A percentile compares a stretch with the other conserved stretches of the same genome.
Evolutionary conservation across 768 basidiomycete genomes (phyloP).

Genomic region (Trametes gibbosa): DNA sequence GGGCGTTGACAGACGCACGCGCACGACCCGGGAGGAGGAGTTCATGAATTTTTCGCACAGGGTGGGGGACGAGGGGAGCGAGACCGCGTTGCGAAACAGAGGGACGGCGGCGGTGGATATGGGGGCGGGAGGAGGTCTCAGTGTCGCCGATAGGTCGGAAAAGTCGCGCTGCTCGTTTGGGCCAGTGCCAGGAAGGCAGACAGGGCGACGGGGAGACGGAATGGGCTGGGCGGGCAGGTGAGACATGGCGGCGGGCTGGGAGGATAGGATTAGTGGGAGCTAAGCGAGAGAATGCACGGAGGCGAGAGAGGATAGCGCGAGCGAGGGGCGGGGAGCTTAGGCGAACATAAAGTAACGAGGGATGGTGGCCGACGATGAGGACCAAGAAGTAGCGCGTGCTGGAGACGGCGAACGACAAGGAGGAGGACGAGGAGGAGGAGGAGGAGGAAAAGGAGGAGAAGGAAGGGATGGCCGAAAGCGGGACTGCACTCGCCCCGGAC

Average conservation of each 20-base stretch:
- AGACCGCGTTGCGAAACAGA: constrained; percentile 10
- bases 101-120: not conserved
- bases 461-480: too few relatives aligned
- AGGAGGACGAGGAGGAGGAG: too few relatives aligned
- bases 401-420: too few relatives aligned
- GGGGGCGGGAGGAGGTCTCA: constrained; percentile 9
- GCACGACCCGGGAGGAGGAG: constrained; percentile 9
- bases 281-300: not conserved
- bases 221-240: constrained; percentile 2
- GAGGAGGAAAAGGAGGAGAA: too few relatives aligned
- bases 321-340: not conserved
- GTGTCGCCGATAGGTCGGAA: constrained; percentile 5
- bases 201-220: not conserved
- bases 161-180: constrained; percentile 7
- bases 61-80: constrained; percentile 10
- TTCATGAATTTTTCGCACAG: constrained; percentile 7
- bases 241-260: constrained; percentile 1
- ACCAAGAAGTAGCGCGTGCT: too few relatives aligned
- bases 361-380: not conserved
- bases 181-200: not conserved
- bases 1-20: constrained; percentile 3
- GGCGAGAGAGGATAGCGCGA: not conserved
- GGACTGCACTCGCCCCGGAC: too few relatives aligned
- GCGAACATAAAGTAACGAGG: not conserved
- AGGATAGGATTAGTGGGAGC: not conserved